Evolutionary conservation across 192 early-diverging fungal species (phyloP), one percentile per base, ranked within the genome.

Genomic region (Chytriomyces sp.): DNA sequence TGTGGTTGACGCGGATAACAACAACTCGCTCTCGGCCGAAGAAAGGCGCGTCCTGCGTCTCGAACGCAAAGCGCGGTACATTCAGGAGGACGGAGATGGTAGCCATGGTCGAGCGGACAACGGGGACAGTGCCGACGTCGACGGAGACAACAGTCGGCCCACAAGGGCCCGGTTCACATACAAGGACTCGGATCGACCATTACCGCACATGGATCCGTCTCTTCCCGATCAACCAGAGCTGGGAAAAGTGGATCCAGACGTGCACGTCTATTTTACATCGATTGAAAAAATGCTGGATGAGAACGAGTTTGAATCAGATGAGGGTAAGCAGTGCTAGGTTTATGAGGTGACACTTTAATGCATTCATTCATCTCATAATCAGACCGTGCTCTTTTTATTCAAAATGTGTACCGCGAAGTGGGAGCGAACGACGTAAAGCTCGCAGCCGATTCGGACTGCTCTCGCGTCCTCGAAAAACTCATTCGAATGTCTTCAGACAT

Each of bases 401-500:
- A 85, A 53, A 93, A 92, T 74, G 88, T 93, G 12, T 95, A 88
- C 68, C 74, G 72, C 3, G 93, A 93, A 77, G 80, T 93, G 12
- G 85, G 92, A 40, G 86, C 84, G 39, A 91, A 91, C 61, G 92
- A 95, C 67, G 59, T 91, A 12, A 79, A 88, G 33, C 72, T 94
- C 5, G 90, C 92, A 3, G 89, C 91, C 3, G 91, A 94, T 58
- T 84, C 86, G 52, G 89, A 88, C 22, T 86, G 90, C 69, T 93
- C 92, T 1, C 79, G 90, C 8, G 85, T 93, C 14, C 76, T 95
- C 41, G 92, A 95, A 64, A 94, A 94, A 77, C 64, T 95, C 39
- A 76, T 95, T 10, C 75, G 84, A 39, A 73, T 86, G 8, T 90
- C 93, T 0, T 81, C 85, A 62, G 89, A 91, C 71, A 87, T 89